Base-by-base conservation (phyloP, 2,329 filamentous ascomycete genomes). In the Chrysoporthe puriensis region DNA sequence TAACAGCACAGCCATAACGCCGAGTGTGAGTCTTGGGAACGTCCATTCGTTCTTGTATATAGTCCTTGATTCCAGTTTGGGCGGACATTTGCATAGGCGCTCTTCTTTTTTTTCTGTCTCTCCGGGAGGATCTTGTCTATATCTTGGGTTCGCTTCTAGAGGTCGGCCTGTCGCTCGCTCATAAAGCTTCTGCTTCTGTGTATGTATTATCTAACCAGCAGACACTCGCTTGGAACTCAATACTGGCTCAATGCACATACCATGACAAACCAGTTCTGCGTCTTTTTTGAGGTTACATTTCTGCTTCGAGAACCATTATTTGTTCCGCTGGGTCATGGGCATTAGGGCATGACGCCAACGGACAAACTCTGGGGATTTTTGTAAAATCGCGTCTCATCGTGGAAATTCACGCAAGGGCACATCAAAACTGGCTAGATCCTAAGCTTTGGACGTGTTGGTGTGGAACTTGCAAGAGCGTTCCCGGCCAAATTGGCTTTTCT, bases 201-300 rank as follows among this genome's bases (percentile, higher is more conserved):
- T 60, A 60, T 42, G 56, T 44, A 60, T 60, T 54, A 54, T 44
- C 11, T 16, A 60, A 13, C n/a, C 57, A 60, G n/a, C 54, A 40
- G n/a, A 60, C 40, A 26, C 21, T 60, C 57, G 57, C 34, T 32
- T 26, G 57, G 9, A 32, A 21, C 21, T 40, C 14, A 32, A n/a
- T 57, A n/a, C 18, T 40, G 57, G 57, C n/a, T 26, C 40, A 60
- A 43, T 43, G 16, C 57, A 60, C 36, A 32, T 44, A 21, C 32
- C 50, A 32, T 60, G 11, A 21, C 40, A 32, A 16, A 46, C 18
- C 21, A 36, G 1, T 18, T 36, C 32, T 11, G 0, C 26, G 16
- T 36, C 16, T 36, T 18, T 14, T 14, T 11, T 54, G 50, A 7
- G 21, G 16, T 14, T 4, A 2, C 50, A 4, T 16, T 32, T 42